Conservation (phyloP, 495 filamentous ascomycete genomes). For the Apiosordaria backusii region DNA sequence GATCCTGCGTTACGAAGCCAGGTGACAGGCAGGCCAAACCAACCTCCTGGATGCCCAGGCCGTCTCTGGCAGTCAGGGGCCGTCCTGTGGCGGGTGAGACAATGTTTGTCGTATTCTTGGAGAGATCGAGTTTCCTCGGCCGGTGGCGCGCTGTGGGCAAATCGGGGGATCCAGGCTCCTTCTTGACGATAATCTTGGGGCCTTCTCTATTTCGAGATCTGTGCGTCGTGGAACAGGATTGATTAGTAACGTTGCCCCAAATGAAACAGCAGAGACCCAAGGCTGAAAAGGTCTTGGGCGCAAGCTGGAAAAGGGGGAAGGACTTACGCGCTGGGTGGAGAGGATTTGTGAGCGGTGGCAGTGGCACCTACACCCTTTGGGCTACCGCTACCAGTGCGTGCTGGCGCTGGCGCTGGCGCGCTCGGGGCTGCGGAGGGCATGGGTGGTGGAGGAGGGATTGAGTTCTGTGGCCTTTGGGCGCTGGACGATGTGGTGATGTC, state of each 20-base stretch:
- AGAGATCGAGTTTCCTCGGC: slow-evolving; percentile 85
- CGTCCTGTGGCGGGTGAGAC: slow-evolving; percentile 61
- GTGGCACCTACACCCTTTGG: slow-evolving; percentile 43
- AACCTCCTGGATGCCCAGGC: slow-evolving; percentile 82
- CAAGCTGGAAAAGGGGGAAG: slow-evolving; percentile 13
- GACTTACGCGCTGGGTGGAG: slow-evolving; percentile 51
- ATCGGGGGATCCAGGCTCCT: slow-evolving; percentile 85
- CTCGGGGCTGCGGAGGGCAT: slow-evolving; percentile 43
- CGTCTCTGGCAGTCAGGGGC: slow-evolving; percentile 76
- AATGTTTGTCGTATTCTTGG: slow-evolving; percentile 63
- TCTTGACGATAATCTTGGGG: slow-evolving; percentile 91
- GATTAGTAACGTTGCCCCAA: slow-evolving; percentile 19
- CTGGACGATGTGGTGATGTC: slow-evolving; percentile 45
- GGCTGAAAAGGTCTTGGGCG: not conserved
- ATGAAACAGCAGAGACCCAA: slow-evolving; percentile 6
- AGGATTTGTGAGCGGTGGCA: slow-evolving; percentile 42
- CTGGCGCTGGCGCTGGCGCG: slow-evolving; percentile 31
- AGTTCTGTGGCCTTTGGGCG: slow-evolving; percentile 42
- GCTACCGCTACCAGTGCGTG: slow-evolving; percentile 48
- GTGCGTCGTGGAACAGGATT: slow-evolving; percentile 25
- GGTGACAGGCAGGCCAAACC: slow-evolving; percentile 93
- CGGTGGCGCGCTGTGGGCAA: slow-evolving; percentile 70
- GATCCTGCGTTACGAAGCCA: slow-evolving; percentile 92
- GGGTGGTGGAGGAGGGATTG: slow-evolving; percentile 30
- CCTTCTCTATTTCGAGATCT: slow-evolving; percentile 52